Conservation (phyloP, 768 basidiomycete species). For the Boletales sp. region DNA sequence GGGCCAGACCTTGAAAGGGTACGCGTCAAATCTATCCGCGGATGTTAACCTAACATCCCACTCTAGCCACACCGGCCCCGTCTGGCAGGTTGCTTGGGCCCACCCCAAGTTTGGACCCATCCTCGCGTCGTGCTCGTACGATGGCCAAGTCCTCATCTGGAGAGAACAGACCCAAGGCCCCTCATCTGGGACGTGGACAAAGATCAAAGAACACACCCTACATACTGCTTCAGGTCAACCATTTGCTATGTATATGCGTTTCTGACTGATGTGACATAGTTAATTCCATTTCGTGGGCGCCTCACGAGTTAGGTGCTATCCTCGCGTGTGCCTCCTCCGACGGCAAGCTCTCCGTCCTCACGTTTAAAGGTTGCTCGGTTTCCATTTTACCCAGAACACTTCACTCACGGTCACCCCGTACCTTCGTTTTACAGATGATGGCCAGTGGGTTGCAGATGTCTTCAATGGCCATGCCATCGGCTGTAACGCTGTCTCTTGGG, state of each 20-base stretch:
- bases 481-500: constrained; percentile 98
- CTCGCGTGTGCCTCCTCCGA: constrained; percentile 96
- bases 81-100: constrained; percentile 98
- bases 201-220: constrained; percentile 92
- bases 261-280: constrained; percentile 44
- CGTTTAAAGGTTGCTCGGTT: constrained; percentile 80
- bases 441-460: constrained; percentile 92
- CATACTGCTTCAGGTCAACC: constrained; percentile 85
- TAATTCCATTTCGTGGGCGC: constrained; percentile 99
- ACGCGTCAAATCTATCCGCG: constrained; percentile 8
- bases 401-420: not conserved
- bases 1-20: constrained; percentile 83
- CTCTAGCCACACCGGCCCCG: constrained; percentile 87
- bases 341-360: constrained; percentile 93
- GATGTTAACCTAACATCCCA: not conserved
- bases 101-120: constrained; percentile 97
- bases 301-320: constrained; percentile 95
- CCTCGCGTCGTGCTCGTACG: constrained; percentile 97
- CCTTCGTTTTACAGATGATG: constrained; percentile 64
- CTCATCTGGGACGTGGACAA: constrained; percentile 72
- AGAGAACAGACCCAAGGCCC: constrained; percentile 70
- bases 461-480: constrained; percentile 96
- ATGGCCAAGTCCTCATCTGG: constrained; percentile 98
- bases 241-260: not conserved
- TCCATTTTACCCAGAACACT: not conserved